phyloP scores from a whole-genome alignment of 2,329 filamentous ascomycete genomes.

The Sporothrix brunneoviolacea region DNA sequence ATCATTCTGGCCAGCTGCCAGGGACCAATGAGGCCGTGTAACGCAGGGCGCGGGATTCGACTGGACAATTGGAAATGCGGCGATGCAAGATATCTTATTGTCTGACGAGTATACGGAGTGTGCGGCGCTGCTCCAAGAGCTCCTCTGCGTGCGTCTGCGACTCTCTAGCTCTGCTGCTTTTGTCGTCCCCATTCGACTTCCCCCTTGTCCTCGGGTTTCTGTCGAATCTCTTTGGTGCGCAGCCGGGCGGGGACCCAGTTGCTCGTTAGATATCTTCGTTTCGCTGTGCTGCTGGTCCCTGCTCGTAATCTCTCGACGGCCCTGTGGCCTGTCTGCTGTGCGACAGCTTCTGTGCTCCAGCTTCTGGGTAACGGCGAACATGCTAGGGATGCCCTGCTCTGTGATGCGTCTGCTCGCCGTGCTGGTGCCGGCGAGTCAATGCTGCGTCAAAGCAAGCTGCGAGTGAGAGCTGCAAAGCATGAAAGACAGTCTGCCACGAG shows the following conservation, averaged over 20 bases:
- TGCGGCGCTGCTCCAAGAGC: no score
- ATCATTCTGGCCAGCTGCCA: background rate
- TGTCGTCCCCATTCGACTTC: background rate
- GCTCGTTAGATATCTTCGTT: no score
- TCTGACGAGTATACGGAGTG: background rate
- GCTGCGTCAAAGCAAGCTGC: background rate
- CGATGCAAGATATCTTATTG: no score
- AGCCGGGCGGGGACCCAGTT: no score
- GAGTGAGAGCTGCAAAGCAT: no score
- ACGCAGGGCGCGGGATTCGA: background rate
- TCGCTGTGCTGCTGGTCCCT: no score
- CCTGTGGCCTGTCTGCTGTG: background rate
- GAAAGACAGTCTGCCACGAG: no score
- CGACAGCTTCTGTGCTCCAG: background rate
- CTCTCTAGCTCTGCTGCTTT: no score
- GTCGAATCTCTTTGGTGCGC: no score
- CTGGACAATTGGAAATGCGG: conserved; percentile 10
- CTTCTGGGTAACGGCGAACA: background rate
- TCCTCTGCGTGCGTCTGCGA: no score
- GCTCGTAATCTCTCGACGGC: background rate
- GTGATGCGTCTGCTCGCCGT: no score
- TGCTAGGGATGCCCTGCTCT: background rate
- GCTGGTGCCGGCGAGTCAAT: background rate
- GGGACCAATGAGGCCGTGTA: conserved; percentile 4
- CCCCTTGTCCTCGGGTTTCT: no score